phyloP scores from a whole-genome alignment of 2,329 filamentous ascomycete genomes.

The Elsinoe arachidis region DNA sequence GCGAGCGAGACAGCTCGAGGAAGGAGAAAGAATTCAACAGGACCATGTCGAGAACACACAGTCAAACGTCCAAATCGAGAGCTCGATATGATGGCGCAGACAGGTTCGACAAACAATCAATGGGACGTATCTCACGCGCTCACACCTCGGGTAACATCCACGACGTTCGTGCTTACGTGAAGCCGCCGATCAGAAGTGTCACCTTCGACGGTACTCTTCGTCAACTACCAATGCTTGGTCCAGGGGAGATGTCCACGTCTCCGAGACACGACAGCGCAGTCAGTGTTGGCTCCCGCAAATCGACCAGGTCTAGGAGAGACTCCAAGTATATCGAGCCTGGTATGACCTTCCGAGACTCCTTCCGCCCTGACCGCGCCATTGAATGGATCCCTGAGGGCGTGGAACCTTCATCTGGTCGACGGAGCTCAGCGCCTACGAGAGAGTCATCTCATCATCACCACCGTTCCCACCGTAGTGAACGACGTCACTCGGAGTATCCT shows the following conservation, averaged over 20 bases:
- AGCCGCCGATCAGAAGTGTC: background rate
- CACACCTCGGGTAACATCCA: conserved; percentile 11
- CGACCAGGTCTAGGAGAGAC: conserved; percentile 17
- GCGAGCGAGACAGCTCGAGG: conserved; percentile 42
- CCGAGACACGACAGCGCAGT: conserved; percentile 21
- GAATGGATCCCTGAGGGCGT: conserved; percentile 4
- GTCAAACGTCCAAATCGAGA: conserved; percentile 16
- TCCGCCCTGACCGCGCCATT: background rate
- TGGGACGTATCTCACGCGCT: conserved; percentile 1
- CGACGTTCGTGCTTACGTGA: conserved; percentile 4
- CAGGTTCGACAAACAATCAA: conserved; percentile 2
- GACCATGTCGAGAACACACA: conserved; percentile 18
- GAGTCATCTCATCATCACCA: background rate
- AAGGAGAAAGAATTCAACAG: conserved; percentile 33
- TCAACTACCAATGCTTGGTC: background rate
- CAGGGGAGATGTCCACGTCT: background rate
- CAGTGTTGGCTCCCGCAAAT: conserved; percentile 14
- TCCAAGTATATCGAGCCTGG: background rate
- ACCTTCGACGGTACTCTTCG: background rate
- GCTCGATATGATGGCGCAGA: background rate
- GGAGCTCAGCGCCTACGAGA: background rate
- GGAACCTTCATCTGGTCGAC: background rate
- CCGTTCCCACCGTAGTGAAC: conserved; percentile 12
- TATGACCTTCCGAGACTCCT: background rate
- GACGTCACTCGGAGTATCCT: conserved; percentile 13